These are phyloP conservation scores for Begonia loranthoides DNA, from an alignment of 306 rosid species.

Conservation along the genomic window DNA sequence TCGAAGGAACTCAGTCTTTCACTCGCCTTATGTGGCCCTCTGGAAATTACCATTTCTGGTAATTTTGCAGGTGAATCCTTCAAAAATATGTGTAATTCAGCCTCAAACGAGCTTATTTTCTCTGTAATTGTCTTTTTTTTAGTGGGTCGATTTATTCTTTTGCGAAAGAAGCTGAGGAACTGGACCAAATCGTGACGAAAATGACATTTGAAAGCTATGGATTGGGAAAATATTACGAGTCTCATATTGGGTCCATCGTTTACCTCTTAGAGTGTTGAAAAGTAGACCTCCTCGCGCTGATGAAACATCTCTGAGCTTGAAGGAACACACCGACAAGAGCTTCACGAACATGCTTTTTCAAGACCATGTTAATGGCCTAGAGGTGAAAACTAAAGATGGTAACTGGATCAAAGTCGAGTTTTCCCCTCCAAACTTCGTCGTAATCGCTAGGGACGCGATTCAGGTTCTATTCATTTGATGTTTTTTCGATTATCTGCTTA, in stretches of 20 bases:
- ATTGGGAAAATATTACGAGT: slow-evolving; percentile 19
- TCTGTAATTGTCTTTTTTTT: not conserved
- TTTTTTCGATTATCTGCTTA: not conserved
- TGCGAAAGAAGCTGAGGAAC: slow-evolving; percentile 39
- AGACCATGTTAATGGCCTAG: slow-evolving; percentile 45
- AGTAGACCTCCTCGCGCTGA: slow-evolving; percentile 26
- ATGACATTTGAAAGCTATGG: slow-evolving; percentile 70
- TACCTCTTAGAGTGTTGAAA: slow-evolving; percentile 49
- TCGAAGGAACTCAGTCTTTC: slow-evolving; percentile 18
- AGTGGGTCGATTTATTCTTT: slow-evolving; percentile 32
- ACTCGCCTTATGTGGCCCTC: slow-evolving; percentile 30
- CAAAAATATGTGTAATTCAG: too few relatives aligned
- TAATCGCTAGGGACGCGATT: slow-evolving; percentile 67
- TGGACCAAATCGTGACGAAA: slow-evolving; percentile 47
- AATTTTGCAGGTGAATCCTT: not conserved
- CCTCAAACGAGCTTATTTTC: not conserved
- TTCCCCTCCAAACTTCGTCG: slow-evolving; percentile 43
- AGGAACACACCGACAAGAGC: slow-evolving; percentile 71
- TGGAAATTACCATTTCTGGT: slow-evolving; percentile 32
- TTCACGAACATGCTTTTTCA: slow-evolving; percentile 72
- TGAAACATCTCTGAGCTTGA: slow-evolving; percentile 35
- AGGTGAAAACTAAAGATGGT: slow-evolving; percentile 47
- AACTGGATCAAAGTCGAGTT: slow-evolving; percentile 48
- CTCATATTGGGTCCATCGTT: slow-evolving; percentile 19
- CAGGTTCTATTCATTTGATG: not conserved